Percentiles rank a stretch among this genome's conserved stretches.
phyloP scores from a whole-genome alignment of 768 basidiomycete genomes.

The Coprinopsis cinerea region DNA sequence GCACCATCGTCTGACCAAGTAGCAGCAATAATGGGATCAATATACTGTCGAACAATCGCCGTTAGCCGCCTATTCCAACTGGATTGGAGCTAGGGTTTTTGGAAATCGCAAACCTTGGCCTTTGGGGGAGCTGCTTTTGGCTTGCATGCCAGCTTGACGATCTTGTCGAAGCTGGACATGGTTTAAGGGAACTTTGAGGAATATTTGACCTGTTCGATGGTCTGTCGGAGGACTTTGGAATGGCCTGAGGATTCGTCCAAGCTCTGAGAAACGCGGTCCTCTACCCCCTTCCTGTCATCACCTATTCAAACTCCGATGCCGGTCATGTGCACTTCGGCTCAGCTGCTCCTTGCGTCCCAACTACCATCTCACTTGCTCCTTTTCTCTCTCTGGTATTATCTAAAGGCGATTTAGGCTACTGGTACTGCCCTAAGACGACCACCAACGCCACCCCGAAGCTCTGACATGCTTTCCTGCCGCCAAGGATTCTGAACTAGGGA shows the following conservation, averaged over 20 bases:
- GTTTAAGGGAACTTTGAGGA: background rate
- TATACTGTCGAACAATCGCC: conserved; percentile 56
- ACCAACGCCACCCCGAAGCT: background rate
- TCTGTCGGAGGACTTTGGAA: background rate
- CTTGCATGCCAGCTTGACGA: conserved; percentile 95
- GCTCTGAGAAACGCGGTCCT: background rate
- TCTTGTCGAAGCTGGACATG: conserved; percentile 85
- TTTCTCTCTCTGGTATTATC: too few species aligned
- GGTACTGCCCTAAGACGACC: too few species aligned
- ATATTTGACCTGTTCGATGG: background rate
- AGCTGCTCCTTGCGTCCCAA: background rate
- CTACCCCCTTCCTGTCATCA: background rate
- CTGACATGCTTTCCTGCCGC: background rate
- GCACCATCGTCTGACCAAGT: conserved; percentile 97
- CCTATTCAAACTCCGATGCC: conserved; percentile 22
- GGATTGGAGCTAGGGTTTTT: background rate
- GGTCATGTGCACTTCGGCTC: conserved; percentile 13
- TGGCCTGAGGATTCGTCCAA: background rate
- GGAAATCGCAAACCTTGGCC: conserved; percentile 79
- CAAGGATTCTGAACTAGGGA: background rate
- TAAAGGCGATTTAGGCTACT: too few species aligned
- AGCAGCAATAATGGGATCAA: conserved; percentile 93
- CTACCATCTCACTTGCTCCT: background rate
- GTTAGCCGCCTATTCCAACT: conserved; percentile 5
- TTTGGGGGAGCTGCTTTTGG: conserved; percentile 95